Conservation (phyloP, 192 early-diverging fungal species). For the Mortierella hygrophila region DNA sequence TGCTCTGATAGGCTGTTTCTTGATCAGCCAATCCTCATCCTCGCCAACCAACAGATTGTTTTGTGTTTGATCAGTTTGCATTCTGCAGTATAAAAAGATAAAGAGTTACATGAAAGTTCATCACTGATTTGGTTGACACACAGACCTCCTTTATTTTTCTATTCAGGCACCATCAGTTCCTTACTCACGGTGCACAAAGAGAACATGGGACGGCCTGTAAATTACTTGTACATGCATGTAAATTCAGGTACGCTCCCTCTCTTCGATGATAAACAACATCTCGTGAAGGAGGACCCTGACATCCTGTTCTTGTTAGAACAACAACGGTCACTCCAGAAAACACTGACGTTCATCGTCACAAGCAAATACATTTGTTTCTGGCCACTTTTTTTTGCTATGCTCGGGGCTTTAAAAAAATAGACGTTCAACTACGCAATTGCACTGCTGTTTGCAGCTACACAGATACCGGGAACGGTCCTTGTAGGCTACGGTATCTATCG, state of each 20-base stretch:
- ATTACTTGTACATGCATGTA: neutral
- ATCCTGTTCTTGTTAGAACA: neutral
- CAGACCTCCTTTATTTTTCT: neutral
- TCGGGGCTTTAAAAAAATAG: neutral
- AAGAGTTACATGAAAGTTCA: neutral
- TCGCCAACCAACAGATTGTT: neutral
- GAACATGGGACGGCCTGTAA: neutral
- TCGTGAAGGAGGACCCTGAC: neutral
- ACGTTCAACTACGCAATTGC: neutral
- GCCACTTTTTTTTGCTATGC: neutral
- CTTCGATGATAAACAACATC: neutral
- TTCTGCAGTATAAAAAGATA: neutral
- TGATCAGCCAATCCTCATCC: conserved; percentile 5
- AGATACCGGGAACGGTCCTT: too few species aligned
- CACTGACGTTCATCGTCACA: neutral
- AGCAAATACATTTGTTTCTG: neutral
- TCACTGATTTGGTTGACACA: neutral
- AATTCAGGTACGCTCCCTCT: neutral
- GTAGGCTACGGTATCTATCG: too few species aligned
- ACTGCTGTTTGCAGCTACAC: neutral
- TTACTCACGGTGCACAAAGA: neutral
- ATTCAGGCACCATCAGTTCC: neutral
- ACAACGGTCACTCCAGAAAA: neutral
- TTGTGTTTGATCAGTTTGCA: neutral
- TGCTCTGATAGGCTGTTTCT: neutral